A percentile compares a stretch with the other conserved stretches of the same genome.
Conservation (phyloP, 176 grass and related monocot species). For the Bolboschoenus planiculmis region DNA sequence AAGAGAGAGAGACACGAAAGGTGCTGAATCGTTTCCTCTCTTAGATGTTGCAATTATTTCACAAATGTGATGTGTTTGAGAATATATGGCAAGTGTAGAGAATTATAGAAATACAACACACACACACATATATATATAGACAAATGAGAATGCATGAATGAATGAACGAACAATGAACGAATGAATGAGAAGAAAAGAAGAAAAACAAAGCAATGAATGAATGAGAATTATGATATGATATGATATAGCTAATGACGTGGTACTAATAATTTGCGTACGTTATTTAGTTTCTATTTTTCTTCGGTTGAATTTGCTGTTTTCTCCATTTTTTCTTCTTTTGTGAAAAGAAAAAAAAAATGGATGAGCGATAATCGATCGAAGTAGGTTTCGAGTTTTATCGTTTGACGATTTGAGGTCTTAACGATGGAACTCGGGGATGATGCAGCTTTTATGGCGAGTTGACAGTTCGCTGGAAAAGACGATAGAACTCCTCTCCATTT, state of each 20-base stretch:
- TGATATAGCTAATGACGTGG: not conserved
- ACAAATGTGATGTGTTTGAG: not conserved
- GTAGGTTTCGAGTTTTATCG: not conserved
- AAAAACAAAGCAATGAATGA: conserved; percentile 3
- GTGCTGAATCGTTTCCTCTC: not conserved
- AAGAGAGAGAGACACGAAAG: conserved; percentile 4
- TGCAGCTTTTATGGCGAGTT: conserved; percentile 18
- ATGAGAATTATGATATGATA: not conserved
- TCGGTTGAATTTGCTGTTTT: not conserved
- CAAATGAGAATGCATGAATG: not conserved
- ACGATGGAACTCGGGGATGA: not conserved
- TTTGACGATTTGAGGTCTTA: not conserved
- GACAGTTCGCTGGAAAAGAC: conserved; percentile 14
- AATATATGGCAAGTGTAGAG: not conserved
- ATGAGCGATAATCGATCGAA: not conserved
- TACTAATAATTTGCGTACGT: not conserved
- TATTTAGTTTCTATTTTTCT: not conserved
- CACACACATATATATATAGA: not conserved
- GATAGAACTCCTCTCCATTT: not conserved
- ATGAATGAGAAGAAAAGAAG: not conserved
- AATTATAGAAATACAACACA: not conserved
- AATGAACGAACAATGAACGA: not conserved
- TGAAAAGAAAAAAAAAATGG: not conserved
- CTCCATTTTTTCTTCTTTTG: not conserved
- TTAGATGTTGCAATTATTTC: not conserved